Evolutionary conservation across 2,329 filamentous ascomycete species (phyloP), one percentile per base, ranked within the genome.

Genomic region (Calonectria naviculata): DNA sequence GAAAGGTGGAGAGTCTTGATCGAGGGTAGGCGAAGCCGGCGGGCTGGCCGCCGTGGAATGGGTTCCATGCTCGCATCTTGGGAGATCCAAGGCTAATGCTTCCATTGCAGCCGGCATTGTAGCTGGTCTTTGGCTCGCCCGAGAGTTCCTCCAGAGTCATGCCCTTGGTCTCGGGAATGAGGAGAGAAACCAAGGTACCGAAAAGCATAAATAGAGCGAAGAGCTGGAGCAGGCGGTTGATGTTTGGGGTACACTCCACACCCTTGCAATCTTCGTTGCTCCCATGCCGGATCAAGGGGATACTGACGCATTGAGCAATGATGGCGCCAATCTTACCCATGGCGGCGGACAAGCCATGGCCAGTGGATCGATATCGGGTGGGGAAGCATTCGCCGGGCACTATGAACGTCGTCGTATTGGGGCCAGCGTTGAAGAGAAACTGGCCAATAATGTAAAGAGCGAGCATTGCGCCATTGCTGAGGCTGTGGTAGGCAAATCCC

Each of bases 141-240:
- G 91, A 88, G 19, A 95, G 84, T 73, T 92, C 89, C 79, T 95
- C 94, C 47, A 97, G 85, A 0, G 93, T 94, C 80, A 91, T 87
- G 1, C 92, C 88, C 84, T 93, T 95, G 0, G 92, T 95, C 83
- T 95, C 94, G 0, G 93, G 93, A 26, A 95, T 91, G n/a, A 96
- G 83, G 4, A 95, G 84, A 1, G 92, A 91, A 3, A 90, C 90
- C 56, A 94, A 82, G 56, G 90, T 89, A 41, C 94, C 94, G 63
- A 89, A 88, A 7, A 95, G 86, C 94, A 95, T 95, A 85, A 96
- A 95, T 12, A 94, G 86, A 0, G 93, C 93, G 81, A 94, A 95
- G 42, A 95, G 93, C 80, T 94, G 88, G 85, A 96, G 91, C 42
- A 95, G 89, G 68, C 93, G 91, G 80, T 93, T 89, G 65, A 95